Evolutionary conservation across 495 filamentous ascomycete species (phyloP), one percentile per base, ranked within the genome.

Genomic region (Filosporella fistucella): DNA sequence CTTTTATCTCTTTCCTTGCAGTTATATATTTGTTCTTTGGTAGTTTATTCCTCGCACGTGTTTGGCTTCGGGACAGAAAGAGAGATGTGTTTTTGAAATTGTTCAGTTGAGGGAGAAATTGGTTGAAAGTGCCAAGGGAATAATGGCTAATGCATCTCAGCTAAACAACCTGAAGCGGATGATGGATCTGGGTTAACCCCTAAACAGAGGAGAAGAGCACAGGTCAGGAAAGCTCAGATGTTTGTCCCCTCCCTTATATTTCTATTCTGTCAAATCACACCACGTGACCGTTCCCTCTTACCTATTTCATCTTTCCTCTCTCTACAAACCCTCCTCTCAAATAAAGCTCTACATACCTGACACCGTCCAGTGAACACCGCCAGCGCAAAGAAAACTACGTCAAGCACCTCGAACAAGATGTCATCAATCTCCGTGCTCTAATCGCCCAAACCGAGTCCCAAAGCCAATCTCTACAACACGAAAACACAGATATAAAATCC

Each of bases 381-480:
- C 68, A 75, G 52, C 66, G 70, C 23, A 76, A 77, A 54, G 67
- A 67, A 18, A 71, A 75, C 59, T 70, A 75, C 56, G 63, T 72
- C 46, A 70, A 68, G 49, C 54, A 70, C 55, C 66, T 76, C 25
- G 74, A 77, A 65, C 58, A 61, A 52, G 72, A 76, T 42, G 54
- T 72, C 1, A 61, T 62, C 14, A 54, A 60, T 24, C 54, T 71
- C 18, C 67, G 74, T 9, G 66, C 73, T 21, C 49, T 68, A 56
- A 74, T 77, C 51, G 58, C 61, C 25, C 42, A 30, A 17, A 51
- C 61, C 2, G 63, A 70, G 56, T 48, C 58, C 8, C 47, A 63
- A 43, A 30, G 42, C 28, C 24, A 52, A 17, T 21, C 43, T 0
- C 51, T 71, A 1, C 51, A 46, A 43, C 46, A 34, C n/a, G 67